Conservation (phyloP, 345 rosid species). For the Toxicodendron radicans region DNA sequence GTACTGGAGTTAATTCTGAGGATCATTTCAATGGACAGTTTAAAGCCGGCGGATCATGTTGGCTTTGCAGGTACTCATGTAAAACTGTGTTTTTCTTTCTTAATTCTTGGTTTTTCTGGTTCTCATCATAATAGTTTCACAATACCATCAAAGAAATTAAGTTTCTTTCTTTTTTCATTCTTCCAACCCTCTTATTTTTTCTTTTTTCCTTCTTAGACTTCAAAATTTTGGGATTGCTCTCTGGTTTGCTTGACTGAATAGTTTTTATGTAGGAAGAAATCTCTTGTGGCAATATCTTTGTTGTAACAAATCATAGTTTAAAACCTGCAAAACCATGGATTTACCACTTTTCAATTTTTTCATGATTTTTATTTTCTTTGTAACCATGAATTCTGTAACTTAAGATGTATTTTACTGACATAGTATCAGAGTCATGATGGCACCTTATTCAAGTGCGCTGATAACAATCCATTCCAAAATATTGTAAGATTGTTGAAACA, state of each 20-base stretch:
- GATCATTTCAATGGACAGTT: conserved; percentile 97
- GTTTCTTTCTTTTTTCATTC: neutral
- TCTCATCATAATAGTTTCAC: neutral
- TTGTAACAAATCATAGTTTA: neutral
- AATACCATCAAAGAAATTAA: neutral
- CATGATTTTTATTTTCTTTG: neutral
- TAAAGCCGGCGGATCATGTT: conserved; percentile 87
- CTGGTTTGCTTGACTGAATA: neutral
- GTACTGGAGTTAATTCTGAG: conserved; percentile 75
- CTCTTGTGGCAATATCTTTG: neutral
- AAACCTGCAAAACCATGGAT: conserved; percentile 2
- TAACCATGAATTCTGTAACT: neutral
- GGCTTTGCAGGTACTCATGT: conserved; percentile 82
- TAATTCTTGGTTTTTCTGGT: neutral
- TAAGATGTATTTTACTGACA: neutral
- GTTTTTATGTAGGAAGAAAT: neutral
- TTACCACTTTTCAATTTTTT: neutral
- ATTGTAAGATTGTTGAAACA: neutral
- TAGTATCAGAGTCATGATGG: neutral
- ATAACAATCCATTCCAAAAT: neutral
- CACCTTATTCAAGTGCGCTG: neutral
- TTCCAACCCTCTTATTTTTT: neutral
- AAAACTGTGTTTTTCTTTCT: neutral
- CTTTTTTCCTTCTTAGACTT: neutral
- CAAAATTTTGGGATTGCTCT: neutral